Base-by-base conservation (phyloP, 805 yeast genomes). In the Saturnispora ahearnii region DNA sequence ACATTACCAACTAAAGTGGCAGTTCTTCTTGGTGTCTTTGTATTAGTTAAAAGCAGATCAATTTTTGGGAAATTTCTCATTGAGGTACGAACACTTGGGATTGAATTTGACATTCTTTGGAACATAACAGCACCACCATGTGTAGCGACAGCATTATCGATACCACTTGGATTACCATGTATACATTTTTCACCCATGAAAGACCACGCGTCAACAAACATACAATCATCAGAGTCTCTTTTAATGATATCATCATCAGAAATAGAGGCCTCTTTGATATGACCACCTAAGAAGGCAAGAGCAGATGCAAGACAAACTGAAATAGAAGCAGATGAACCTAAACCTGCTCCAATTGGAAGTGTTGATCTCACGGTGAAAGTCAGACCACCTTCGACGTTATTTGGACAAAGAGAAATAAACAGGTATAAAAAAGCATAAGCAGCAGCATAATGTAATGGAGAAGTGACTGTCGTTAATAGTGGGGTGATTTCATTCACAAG, bases 121-220 rank as follows among this genome's bases (percentile, higher is more conserved):
- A 82, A 91, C 79, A 83, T 73, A 1, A 93, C 96, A 0, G 98
- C 98, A 44, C 97, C 97, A 22, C 99, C 99, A 57, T 82, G 82
- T 0, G 96, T 85, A 2, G 98, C 95, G 45, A 91, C 97, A 0
- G 96, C 89, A 62, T 93, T 93, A 64, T 93, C 99, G 48, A 93
- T 88, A 11, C 99, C 99, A 18, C 95, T 83, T 8, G 99, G 99
- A 58, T 86, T 89, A 1, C 98, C 98, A 62, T 91, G 98, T 57
- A 90, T 86, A 62, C 97, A 88, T 62, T 84, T 84, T 65, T 93
- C 99, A 36, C 97, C 98, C 71, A 91, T 73, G 55, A 84, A 84
- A 1, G 98, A 82, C 96, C 96, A 90, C 6, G 73, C 67, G 56
- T 91, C 91, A 53, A 93, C 81, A 54, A 81, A 76, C n/a, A 71